A percentile compares a stretch with the other conserved stretches of the same genome.
Conservation (phyloP, 2,329 filamentous ascomycete species). For the Colletotrichum tropicale region DNA sequence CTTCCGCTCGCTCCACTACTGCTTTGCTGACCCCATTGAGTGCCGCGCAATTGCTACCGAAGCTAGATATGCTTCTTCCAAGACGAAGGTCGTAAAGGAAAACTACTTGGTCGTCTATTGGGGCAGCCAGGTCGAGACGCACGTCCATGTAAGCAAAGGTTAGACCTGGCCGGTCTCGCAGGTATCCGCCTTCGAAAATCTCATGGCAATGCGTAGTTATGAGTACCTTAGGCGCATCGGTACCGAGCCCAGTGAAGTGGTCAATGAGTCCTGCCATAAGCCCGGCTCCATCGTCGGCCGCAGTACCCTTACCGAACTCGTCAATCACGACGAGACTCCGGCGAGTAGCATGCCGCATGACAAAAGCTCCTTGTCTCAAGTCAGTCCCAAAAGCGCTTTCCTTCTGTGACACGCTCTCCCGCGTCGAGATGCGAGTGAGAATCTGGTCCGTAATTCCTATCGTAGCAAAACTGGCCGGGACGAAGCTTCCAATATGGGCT, state of each 20-base stretch:
- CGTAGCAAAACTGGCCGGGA: conserved; percentile 77
- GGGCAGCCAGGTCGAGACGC: conserved; percentile 56
- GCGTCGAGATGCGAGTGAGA: conserved; percentile 81
- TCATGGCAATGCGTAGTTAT: conserved; percentile 72
- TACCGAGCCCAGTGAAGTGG: conserved; percentile 55
- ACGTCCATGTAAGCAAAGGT: conserved; percentile 76
- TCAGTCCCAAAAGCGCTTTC: conserved; percentile 77
- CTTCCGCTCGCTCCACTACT: conserved; percentile 77
- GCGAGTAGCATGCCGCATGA: conserved; percentile 74
- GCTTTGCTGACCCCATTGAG: conserved; percentile 80
- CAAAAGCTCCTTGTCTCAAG: conserved; percentile 82
- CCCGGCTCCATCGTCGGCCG: conserved; percentile 61
- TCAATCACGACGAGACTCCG: conserved; percentile 88
- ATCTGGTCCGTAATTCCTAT: conserved; percentile 95
- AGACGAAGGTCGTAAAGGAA: conserved; percentile 74
- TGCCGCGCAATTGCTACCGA: conserved; percentile 83
- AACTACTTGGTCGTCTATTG: conserved; percentile 66
- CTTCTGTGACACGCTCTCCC: conserved; percentile 63
- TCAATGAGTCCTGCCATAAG: conserved; percentile 62
- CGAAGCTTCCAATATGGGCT: conserved; percentile 90
- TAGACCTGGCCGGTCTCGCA: conserved; percentile 56
- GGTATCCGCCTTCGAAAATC: conserved; percentile 69
- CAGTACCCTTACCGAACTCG: conserved; percentile 79
- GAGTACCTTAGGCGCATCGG: conserved; percentile 59
- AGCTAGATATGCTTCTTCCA: conserved; percentile 79